Evolutionary conservation across 208 protist genomes (phyloP).

Genomic region (Trypanosoma lewisi): DNA sequence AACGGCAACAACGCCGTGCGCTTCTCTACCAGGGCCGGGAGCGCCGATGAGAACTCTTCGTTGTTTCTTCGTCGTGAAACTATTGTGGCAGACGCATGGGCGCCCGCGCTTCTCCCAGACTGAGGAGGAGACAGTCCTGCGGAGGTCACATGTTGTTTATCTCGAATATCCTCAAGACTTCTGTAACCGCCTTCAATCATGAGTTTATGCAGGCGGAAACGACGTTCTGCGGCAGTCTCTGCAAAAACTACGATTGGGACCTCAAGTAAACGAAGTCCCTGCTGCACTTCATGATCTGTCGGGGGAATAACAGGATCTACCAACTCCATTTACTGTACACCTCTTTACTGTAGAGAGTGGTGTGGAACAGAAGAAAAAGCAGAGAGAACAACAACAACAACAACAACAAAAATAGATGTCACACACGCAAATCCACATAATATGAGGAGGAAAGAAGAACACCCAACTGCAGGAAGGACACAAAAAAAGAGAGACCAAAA

Average conservation of each 20-base stretch:
- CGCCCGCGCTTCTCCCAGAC: background rate
- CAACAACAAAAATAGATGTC: too few species aligned
- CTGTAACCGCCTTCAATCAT: conserved; percentile 26
- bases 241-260: conserved; percentile 29
- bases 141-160: background rate
- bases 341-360: background rate
- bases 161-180: conserved; percentile 19
- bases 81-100: background rate
- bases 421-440: background rate
- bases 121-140: background rate
- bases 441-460: too few species aligned
- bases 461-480: background rate
- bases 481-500: conserved; percentile 8
- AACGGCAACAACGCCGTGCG: conserved; percentile 48
- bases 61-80: background rate
- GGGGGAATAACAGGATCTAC: conserved; percentile 29
- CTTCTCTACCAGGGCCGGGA: conserved; percentile 36
- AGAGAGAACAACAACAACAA: too few species aligned
- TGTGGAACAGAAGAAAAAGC: background rate
- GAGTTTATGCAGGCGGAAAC: conserved; percentile 14
- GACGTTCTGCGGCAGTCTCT: conserved; percentile 23
- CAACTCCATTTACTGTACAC: conserved; percentile 18
- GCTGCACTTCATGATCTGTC: conserved; percentile 23
- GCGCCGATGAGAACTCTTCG: conserved; percentile 29
- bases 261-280: conserved; percentile 21